Conservation (phyloP, 139 green algal genomes). For the Tetradesmus lagerheimii region DNA sequence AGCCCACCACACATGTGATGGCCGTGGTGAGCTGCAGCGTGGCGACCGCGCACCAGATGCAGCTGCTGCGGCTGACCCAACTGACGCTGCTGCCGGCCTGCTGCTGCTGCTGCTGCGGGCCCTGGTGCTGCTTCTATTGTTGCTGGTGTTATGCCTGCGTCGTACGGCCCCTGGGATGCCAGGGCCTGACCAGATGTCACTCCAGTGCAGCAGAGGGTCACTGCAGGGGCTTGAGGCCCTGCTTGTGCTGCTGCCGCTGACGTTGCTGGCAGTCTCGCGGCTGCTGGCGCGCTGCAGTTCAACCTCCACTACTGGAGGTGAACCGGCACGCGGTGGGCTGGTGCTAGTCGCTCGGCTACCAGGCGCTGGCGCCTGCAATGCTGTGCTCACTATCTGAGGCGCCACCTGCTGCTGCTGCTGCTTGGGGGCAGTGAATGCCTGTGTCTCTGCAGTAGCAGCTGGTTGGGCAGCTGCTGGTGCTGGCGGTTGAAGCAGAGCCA, state of each 20-base stretch:
- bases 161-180: not conserved
- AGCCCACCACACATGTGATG: not conserved
- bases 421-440: not conserved
- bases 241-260: not conserved
- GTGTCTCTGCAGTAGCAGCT: not conserved
- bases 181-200: constrained; percentile 14
- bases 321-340: not conserved
- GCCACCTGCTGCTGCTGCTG: not conserved
- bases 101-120: not conserved
- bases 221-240: not conserved
- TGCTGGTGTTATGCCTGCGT: not conserved
- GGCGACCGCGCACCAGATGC: not conserved
- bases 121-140: not conserved
- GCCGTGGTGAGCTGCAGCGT: not conserved
- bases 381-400: not conserved
- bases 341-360: too few species aligned
- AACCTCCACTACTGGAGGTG: not conserved
- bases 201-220: constrained; percentile 28
- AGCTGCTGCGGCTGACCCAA: not conserved
- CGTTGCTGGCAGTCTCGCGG: not conserved
- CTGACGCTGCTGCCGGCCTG: not conserved
- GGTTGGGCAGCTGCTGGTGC: not conserved
- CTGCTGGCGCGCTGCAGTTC: not conserved
- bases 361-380: not conserved
- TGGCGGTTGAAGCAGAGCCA: not conserved